Conservation (phyloP, 345 rosid genomes). For the Populus deltoides region DNA sequence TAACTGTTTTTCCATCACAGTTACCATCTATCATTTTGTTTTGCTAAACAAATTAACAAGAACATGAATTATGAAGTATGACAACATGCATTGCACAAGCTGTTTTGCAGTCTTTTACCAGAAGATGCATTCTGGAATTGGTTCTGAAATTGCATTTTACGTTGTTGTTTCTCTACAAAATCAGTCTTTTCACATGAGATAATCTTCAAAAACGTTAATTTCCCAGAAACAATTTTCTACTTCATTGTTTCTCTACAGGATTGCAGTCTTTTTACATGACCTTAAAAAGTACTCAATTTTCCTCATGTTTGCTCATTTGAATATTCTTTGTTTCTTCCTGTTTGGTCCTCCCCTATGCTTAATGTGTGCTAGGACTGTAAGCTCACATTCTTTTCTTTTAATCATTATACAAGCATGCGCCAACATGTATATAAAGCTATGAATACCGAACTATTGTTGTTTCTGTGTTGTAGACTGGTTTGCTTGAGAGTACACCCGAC, state of each 20-base stretch:
- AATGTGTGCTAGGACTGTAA: neutral
- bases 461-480: constrained; percentile 58
- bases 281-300: neutral
- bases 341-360: neutral
- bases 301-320: neutral
- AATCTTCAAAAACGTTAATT: neutral
- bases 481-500: constrained; percentile 83
- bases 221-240: neutral
- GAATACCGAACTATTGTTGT: neutral
- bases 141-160: neutral
- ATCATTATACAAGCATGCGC: neutral
- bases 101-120: no score
- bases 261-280: neutral
- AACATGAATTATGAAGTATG: neutral
- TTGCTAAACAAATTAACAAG: neutral
- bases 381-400: neutral
- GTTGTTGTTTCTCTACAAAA: neutral
- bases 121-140: neutral
- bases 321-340: neutral
- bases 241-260: neutral
- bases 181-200: neutral
- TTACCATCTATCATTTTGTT: neutral
- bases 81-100: neutral
- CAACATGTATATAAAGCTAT: neutral
- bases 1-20: neutral